Evolutionary conservation across 176 grass and related monocot genomes (phyloP), one percentile per base, ranked within the genome.

Genomic region (Calamus simplicifolius): DNA sequence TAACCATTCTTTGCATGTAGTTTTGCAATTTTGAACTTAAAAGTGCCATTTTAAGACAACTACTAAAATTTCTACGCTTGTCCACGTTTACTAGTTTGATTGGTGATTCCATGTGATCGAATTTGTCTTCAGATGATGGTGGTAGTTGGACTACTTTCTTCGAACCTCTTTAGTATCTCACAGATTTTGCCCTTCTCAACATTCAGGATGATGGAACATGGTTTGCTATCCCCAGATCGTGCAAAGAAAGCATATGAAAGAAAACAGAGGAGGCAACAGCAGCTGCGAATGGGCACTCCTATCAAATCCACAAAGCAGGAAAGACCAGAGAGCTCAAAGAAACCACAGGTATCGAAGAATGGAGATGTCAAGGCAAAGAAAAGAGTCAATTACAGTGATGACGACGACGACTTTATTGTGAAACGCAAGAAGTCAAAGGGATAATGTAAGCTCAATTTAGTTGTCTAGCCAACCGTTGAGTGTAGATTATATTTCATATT

Each of bases 181-280:
- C 7, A 18, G 50, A 26, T 54, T 5, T 43, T 13, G 58, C 4
- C 19, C 18, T 21, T 21, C 54, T 43, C 49, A 27, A 13, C n/a
- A 17, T 25, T 66, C 70, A 96, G 92, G 92, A 88, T 96, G 68
- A 96, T 96, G 92, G 92, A 96, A 60, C 87, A 96, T 43, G 92
- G 92, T n/a, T 25, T 96, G 71, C 56, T 96, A 74, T 80, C 87
- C 62, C 77, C 77, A 0, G 92, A 97, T 69, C 91, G 68, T 64
- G 81, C 92, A 27, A 97, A 77, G 73, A 91, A 97, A 77, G 78
- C 92, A 69, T 91, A 78, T 16, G 92, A 97, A 23, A 91, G 59
- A 62, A 97, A 87, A 64, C 81, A 85, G 49, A 97, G 72, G 51
- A 75, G 77, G 51, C 84, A 74, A 62, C 80, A 82, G 48, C 87